Conservation (phyloP, 495 filamentous ascomycete species). For the Cairneyella variabilis region DNA sequence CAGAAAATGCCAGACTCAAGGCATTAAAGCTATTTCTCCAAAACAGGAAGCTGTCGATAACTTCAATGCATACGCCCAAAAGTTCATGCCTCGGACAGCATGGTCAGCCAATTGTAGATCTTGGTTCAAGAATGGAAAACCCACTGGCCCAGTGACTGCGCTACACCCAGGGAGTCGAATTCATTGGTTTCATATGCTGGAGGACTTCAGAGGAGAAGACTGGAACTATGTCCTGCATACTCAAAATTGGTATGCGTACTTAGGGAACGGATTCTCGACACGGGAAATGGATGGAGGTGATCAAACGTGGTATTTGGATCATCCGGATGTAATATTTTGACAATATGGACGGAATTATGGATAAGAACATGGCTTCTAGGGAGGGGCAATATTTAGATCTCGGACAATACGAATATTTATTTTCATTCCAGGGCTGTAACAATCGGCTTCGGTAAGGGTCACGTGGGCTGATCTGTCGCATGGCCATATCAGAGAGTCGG, state of each 20-base stretch:
- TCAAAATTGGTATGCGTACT: conserved; percentile 33
- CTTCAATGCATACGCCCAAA: conserved; percentile 57
- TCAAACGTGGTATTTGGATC: conserved; percentile 43
- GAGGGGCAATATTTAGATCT: too few relatives aligned
- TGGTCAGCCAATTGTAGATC: conserved; percentile 29
- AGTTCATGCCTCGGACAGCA: conserved; percentile 58
- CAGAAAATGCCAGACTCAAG: conserved; percentile 53
- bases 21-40: conserved; percentile 54
- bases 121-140: conserved; percentile 32
- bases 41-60: conserved; percentile 51
- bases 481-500: too few relatives aligned
- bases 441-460: too few relatives aligned
- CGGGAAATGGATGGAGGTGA: conserved; percentile 16
- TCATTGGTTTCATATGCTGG: conserved; percentile 47
- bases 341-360: too few relatives aligned
- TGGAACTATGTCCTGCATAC: conserved; percentile 39
- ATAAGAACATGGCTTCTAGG: too few relatives aligned
- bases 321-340: too few relatives aligned
- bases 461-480: too few relatives aligned
- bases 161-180: conserved; percentile 34
- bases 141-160: conserved; percentile 29
- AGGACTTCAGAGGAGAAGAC: conserved; percentile 44
- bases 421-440: too few relatives aligned
- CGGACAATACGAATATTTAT: too few relatives aligned
- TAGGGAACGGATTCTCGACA: conserved; percentile 39